Conservation (phyloP, 768 basidiomycete genomes). For the Kwoniella botswanensis region DNA sequence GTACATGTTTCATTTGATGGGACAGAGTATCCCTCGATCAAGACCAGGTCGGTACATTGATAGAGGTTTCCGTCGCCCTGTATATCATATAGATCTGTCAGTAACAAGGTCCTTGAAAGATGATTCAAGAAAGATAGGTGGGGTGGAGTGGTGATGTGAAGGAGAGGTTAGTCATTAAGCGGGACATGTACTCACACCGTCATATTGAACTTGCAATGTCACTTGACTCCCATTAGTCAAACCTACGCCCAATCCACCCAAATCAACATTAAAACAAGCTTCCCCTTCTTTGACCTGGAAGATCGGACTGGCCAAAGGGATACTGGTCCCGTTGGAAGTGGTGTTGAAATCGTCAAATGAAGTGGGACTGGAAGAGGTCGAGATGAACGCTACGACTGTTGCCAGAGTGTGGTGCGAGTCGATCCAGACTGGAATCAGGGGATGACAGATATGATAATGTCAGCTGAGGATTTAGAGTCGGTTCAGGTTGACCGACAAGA, state of each 20-base stretch:
- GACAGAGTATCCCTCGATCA: conserved; percentile 65
- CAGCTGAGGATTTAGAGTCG: not conserved
- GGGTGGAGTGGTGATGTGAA: no score
- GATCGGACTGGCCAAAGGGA: conserved; percentile 40
- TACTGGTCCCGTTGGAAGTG: conserved; percentile 52
- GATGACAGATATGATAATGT: not conserved
- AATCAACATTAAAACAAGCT: conserved; percentile 72
- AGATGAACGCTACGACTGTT: conserved; percentile 64
- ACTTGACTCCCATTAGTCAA: conserved; percentile 71
- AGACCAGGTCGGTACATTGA: conserved; percentile 80
- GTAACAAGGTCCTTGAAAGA: not conserved
- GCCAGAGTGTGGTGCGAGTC: conserved; percentile 36
- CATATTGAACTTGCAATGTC: conserved; percentile 65
- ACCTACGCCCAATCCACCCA: conserved; percentile 64
- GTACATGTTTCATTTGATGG: conserved; percentile 60
- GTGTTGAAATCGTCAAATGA: conserved; percentile 70
- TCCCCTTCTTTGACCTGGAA: conserved; percentile 62
- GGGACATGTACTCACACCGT: conserved; percentile 40
- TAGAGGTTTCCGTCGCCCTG: conserved; percentile 71
- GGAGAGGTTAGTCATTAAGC: no score
- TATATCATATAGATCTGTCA: not conserved
- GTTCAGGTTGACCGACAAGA: no score
- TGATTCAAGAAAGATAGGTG: not conserved
- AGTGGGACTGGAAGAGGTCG: conserved; percentile 63
- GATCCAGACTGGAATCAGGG: conserved; percentile 13